Evolutionary conservation across 441 rosid genomes (phyloP), one percentile per base, ranked within the genome.

Genomic region (Sinapis alba): DNA sequence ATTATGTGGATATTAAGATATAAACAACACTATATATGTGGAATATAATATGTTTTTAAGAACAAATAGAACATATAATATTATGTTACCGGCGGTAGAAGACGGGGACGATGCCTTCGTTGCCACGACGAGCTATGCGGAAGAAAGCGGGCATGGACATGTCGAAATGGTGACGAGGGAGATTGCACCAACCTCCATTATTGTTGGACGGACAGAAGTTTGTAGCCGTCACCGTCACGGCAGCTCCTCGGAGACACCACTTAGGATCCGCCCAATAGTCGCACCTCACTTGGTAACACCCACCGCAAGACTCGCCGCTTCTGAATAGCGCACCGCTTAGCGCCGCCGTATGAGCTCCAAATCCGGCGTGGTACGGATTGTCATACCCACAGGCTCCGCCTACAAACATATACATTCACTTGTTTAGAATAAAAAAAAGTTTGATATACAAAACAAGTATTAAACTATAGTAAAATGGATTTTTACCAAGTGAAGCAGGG

Each of bases 371-470:
- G 71, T 80, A 77, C 0, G 96, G 86, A 79, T 91, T 91, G 21
- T 90, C 96, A 57, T 91, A 91, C 2, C 96, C 98, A 75, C 98
- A 93, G 4, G 96, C 98, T 73, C 98, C 98, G 58, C 98, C 98
- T 93, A 38, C n/a, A 66, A 54, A 41, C 12, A 32, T 41, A 53
- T 36, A 27, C 12, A 18, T 13, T 21, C 34, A 54, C 6, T 60
- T 59, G 16, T 1, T 26, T 0, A 0, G 16, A 9, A 20, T 34
- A 20, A 6, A 12, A 51, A 51, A 19, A 24, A 6, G 19, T 13
- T 26, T 57, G 19, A 4, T 24, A 26, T 26, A 66, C 10, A 57
- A 23, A 60, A 58, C 0, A 27, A 71, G n/a, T 8, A 62, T 53
- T 24, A 51, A 12, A n/a, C n/a, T 23, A 54, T 18, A 70, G 53